A percentile compares a stretch with the other conserved stretches of the same genome.
Conservation (phyloP, 768 basidiomycete species). For the Boletus sp. region DNA sequence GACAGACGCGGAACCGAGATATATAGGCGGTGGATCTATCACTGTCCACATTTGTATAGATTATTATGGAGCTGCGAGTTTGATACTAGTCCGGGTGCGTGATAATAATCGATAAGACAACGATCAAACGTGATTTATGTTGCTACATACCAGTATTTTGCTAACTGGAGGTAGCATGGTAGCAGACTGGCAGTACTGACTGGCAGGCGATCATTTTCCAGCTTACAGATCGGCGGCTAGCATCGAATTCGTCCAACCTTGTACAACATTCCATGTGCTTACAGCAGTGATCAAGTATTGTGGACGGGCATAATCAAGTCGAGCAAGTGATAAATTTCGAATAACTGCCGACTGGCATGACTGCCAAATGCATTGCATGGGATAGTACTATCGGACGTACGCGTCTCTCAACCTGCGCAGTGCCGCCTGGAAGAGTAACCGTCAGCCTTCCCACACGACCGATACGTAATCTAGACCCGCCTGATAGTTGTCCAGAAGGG, state of each 20-base stretch:
- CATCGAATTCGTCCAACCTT: background rate
- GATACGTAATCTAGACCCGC: conserved; percentile 35
- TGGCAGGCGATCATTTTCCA: no score
- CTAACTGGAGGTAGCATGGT: no score
- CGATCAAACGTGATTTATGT: no score
- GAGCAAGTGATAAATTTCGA: background rate
- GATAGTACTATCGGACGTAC: conserved; percentile 16
- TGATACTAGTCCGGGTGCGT: no score
- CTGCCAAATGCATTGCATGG: background rate
- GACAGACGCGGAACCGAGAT: no score
- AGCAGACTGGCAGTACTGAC: no score
- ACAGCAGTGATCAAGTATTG: background rate
- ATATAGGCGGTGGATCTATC: no score
- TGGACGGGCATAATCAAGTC: background rate
- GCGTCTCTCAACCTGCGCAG: conserved; percentile 27
- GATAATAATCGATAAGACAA: no score
- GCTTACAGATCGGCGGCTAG: no score
- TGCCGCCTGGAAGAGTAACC: conserved; percentile 22
- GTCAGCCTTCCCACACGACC: conserved; percentile 2
- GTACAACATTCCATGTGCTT: background rate
- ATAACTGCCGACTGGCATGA: background rate
- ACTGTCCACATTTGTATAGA: no score
- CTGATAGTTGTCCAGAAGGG: conserved; percentile 62
- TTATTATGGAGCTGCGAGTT: no score
- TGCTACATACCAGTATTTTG: no score